A percentile compares a stretch with the other conserved stretches of the same genome.
Evolutionary conservation across 768 basidiomycete species (phyloP).

Genomic region (Phanerochaete carnosa): DNA sequence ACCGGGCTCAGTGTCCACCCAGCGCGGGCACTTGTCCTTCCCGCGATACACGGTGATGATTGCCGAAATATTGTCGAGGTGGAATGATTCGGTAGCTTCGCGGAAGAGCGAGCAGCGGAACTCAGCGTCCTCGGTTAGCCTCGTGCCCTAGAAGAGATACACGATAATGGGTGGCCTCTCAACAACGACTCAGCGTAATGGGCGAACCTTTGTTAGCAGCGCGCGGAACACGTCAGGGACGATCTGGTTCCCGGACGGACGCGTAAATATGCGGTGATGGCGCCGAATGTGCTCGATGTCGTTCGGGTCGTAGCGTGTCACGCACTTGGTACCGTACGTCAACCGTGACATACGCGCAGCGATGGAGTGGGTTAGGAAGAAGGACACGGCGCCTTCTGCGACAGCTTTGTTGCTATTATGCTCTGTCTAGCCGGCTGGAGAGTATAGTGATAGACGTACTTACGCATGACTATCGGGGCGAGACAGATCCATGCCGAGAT

Average conservation of each 20-base stretch:
- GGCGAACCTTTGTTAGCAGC: too few species aligned
- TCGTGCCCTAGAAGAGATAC: not conserved
- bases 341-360: constrained; percentile 43
- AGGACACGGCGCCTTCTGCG: constrained; percentile 47
- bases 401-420: constrained; percentile 46
- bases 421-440: not conserved
- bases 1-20: constrained; percentile 34
- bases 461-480: constrained; percentile 1
- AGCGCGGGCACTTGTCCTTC: constrained; percentile 21
- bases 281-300: constrained; percentile 41
- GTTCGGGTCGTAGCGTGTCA: constrained; percentile 29
- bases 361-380: constrained; percentile 44
- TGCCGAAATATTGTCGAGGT: constrained; percentile 20
- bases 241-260: constrained; percentile 20
- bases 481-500: not conserved
- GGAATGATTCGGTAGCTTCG: not conserved
- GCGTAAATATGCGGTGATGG: constrained; percentile 26
- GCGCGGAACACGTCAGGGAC: too few species aligned
- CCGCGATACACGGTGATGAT: constrained; percentile 32
- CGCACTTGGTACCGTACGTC: constrained; percentile 45
- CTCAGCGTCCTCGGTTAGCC: not conserved
- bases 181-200: not conserved
- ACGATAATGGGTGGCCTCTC: not conserved
- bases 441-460: not conserved
- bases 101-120: not conserved